Evolutionary conservation across 495 filamentous ascomycete species (phyloP).

Genomic region (Trichoderma parareesei): DNA sequence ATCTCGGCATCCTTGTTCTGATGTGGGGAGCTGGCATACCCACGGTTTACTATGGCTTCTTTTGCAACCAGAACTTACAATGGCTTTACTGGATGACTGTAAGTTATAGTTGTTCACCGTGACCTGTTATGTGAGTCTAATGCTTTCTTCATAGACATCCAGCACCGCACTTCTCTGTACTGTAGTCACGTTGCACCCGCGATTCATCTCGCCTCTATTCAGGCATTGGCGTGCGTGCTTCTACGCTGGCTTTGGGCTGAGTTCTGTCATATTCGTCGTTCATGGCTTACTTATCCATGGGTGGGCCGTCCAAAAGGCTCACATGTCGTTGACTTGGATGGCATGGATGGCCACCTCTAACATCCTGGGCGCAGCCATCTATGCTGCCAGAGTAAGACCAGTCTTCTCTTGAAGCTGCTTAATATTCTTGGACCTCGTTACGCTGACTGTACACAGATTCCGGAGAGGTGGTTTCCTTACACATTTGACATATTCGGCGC

Average conservation of each 20-base stretch:
- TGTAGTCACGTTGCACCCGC: conserved; percentile 51
- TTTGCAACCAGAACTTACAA: conserved; percentile 48
- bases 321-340: conserved; percentile 64
- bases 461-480: conserved; percentile 46
- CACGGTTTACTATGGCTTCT: conserved; percentile 68
- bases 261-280: conserved; percentile 60
- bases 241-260: conserved; percentile 73
- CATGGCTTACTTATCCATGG: conserved; percentile 43
- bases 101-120: conserved; percentile 11
- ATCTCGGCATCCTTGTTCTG: conserved; percentile 67
- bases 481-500: conserved; percentile 54
- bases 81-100: conserved; percentile 64
- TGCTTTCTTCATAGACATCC: conserved; percentile 42
- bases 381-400: conserved; percentile 35
- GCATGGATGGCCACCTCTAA: conserved; percentile 55
- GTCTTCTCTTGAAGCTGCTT: neutral
- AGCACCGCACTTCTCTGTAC: conserved; percentile 56
- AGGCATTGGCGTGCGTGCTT: conserved; percentile 67
- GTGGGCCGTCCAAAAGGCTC: conserved; percentile 45
- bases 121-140: neutral
- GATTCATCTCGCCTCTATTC: conserved; percentile 62
- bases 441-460: conserved; percentile 27
- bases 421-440: neutral
- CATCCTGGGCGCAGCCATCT: conserved; percentile 66
- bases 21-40: conserved; percentile 70